Conservation (phyloP, 2,329 filamentous ascomycete genomes). For the Hyphodiscus sp. region DNA sequence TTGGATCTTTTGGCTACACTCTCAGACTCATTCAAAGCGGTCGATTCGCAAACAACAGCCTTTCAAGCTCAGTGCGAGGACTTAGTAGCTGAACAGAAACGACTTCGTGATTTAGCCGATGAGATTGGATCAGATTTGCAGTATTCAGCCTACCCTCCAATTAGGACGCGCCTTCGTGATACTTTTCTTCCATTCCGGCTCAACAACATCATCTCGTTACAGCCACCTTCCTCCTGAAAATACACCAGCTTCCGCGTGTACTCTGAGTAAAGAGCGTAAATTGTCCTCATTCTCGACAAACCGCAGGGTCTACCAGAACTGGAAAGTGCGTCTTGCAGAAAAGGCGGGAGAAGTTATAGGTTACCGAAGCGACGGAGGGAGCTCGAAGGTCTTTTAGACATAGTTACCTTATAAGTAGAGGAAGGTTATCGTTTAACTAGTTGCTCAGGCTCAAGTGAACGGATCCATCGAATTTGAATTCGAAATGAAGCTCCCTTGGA, state of each 20-base stretch:
- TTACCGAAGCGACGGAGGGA: constrained; percentile 49
- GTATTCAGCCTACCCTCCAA: constrained; percentile 71
- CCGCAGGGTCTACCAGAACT: constrained; percentile 57
- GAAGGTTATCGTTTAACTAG: constrained; percentile 1
- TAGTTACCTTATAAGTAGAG: constrained; percentile 40
- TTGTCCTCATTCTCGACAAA: constrained; percentile 47
- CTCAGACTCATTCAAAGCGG: constrained; percentile 78
- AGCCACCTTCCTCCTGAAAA: constrained; percentile 19
- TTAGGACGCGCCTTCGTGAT: too few species aligned
- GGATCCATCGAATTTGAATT: too few species aligned
- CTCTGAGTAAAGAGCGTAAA: constrained; percentile 5
- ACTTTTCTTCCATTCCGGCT: too few species aligned
- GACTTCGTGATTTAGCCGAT: constrained; percentile 71
- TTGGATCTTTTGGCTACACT: constrained; percentile 71
- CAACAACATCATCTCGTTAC: too few species aligned
- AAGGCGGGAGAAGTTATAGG: constrained; percentile 38
- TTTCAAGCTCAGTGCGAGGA: constrained; percentile 92
- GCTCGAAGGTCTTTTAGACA: constrained; percentile 48
- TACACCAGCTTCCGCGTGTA: too few species aligned
- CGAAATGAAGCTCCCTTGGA: too few species aligned
- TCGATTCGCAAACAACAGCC: constrained; percentile 84
- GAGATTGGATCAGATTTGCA: constrained; percentile 85
- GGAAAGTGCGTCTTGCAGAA: constrained; percentile 43
- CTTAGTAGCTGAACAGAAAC: constrained; percentile 72
- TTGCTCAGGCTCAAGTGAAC: too few species aligned